A percentile compares a stretch with the other conserved stretches of the same genome.
Conservation (phyloP, 345 rosid genomes). For the Stellera chamaejasme region DNA sequence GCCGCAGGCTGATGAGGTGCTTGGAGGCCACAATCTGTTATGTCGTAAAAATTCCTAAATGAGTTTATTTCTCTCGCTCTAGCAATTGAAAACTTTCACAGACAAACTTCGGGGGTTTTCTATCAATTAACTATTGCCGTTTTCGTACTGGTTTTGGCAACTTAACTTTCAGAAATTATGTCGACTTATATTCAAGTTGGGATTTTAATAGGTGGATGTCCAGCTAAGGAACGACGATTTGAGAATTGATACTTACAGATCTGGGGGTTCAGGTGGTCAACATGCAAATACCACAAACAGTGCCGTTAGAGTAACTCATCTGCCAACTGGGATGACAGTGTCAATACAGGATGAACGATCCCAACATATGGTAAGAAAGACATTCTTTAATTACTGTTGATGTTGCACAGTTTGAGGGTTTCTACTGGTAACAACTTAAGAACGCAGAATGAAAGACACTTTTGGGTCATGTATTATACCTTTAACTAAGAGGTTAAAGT, state of each 20-base stretch:
- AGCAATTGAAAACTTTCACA: too few species aligned
- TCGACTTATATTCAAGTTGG: slow-evolving; percentile 6
- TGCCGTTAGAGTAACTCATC: slow-evolving; percentile 83
- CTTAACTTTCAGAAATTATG: background rate
- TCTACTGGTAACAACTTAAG: too few species aligned
- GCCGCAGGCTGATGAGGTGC: slow-evolving; percentile 97
- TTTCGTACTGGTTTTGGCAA: background rate
- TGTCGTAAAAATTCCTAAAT: background rate
- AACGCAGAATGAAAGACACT: too few species aligned
- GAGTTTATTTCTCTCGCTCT: too few species aligned
- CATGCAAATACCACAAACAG: slow-evolving; percentile 94
- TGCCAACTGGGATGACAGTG: slow-evolving; percentile 69
- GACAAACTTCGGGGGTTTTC: background rate
- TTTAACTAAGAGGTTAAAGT: too few species aligned
- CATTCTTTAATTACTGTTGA: slow-evolving; percentile 4
- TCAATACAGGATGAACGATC: slow-evolving; percentile 96
- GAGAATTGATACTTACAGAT: slow-evolving; percentile 83
- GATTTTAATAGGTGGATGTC: slow-evolving; percentile 64
- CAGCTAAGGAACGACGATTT: slow-evolving; percentile 87
- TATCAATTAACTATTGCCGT: too few species aligned
- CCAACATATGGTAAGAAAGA: slow-evolving; percentile 80
- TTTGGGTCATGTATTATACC: too few species aligned
- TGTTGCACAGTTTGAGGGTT: background rate
- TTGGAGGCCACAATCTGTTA: slow-evolving; percentile 12
- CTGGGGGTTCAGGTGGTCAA: slow-evolving; percentile 93